Evolutionary conservation across 805 yeast species (phyloP).

Genomic region (Yamadazyma paraphyllophila): DNA sequence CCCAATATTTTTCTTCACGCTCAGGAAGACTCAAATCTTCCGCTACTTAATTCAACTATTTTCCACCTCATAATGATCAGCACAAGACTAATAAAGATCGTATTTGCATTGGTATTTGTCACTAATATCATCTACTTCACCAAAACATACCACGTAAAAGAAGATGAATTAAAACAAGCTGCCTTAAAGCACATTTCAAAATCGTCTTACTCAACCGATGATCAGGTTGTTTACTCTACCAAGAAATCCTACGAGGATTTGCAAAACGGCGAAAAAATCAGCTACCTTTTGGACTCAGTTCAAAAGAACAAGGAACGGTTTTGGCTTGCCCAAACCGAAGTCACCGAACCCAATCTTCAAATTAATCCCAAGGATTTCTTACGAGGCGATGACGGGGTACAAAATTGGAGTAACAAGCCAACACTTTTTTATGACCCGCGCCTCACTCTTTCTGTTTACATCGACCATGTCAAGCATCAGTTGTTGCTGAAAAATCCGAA

Average conservation of each 20-base stretch:
- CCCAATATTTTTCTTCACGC: neutral
- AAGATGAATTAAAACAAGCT: constrained; percentile 15
- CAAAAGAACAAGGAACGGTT: constrained; percentile 22
- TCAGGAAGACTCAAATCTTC: neutral
- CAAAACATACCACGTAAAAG: constrained; percentile 18
- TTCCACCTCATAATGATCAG: constrained; percentile 11
- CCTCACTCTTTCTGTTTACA: constrained; percentile 48
- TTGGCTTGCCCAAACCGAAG: constrained; percentile 29
- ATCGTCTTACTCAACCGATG: constrained; percentile 20
- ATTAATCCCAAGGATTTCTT: constrained; percentile 21
- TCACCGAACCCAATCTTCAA: constrained; percentile 20
- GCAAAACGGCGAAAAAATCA: constrained; percentile 17
- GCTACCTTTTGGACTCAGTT: constrained; percentile 20
- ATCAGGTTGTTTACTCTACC: constrained; percentile 15
- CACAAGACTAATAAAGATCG: constrained; percentile 16
- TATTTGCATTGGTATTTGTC: constrained; percentile 19
- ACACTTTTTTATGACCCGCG: constrained; percentile 55
- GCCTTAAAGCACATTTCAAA: constrained; percentile 15
- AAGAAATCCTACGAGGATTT: constrained; percentile 18
- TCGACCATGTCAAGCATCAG: constrained; percentile 37
- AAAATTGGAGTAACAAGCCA: constrained; percentile 12
- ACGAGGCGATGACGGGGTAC: constrained; percentile 1
- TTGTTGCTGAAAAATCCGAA: constrained; percentile 16
- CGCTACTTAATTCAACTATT: too few relatives aligned
- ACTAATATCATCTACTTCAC: constrained; percentile 22